Base-by-base conservation (phyloP, 257 asterid genomes). In the Mitragyna speciosa region DNA sequence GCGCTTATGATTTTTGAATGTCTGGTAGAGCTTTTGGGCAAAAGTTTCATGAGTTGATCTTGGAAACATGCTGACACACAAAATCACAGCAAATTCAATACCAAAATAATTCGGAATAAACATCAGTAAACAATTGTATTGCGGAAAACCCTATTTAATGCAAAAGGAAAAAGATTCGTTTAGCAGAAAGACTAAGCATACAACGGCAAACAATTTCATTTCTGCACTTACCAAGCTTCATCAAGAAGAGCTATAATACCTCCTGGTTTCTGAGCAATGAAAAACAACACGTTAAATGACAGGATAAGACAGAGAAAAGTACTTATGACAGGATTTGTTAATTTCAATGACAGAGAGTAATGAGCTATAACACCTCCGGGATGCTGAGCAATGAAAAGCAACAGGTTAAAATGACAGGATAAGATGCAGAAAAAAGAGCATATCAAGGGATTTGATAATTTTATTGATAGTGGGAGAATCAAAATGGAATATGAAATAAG, bases 341-440 rank as follows among this genome's bases (percentile, higher is more conserved):
- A 24, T 66, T 66, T 36, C 39, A 36, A 36, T 36, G 39, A 4
- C 39, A 36, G 39, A 36, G 39, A 36, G 39, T 36, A 36, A 83
- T 94, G 99, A 64, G 99, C 98, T 43, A 96, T 92, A 52, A 96
- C 91, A 83, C 98, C 99, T 45, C 99, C 99, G 49, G 98, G 98
- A 88, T 96, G 94, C 99, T 96, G 96, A 75, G 82, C 47, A 78
- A 81, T 17, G 39, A 49, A 54, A 78, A 45, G 31, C 75, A 76
- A 68, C 20, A 51, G 12, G 48, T 28, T 70, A 41, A 30, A 43
- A 59, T 19, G 16, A 24, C 49, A 10, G 11, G 31, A n/a, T n/a
- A 11, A 59, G 66, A 26, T 12, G n/a, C 31, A 24, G 31, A 59
- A 11, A 9, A 41, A 59, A 75, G 20, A 73, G 33, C 51, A 43